These are phyloP conservation scores for Beauveria sp. DNA, from an alignment of 2,329 filamentous ascomycete genomes.

Conservation along the genomic window DNA sequence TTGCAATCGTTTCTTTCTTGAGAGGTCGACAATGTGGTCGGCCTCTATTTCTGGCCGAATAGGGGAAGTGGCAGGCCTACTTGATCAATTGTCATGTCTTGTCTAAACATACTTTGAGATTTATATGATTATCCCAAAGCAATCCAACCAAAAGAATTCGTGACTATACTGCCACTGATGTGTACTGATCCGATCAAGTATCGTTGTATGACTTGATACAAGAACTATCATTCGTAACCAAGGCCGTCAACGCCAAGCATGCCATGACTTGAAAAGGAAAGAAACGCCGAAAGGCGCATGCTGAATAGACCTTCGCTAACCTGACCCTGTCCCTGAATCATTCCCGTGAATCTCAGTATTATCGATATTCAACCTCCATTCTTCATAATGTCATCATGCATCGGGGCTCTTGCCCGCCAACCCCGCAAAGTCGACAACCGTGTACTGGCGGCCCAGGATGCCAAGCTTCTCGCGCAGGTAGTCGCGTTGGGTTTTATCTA, in stretches of 20 bases:
- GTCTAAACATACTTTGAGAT: not conserved
- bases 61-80: not conserved
- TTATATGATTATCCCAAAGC: not conserved
- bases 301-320: not conserved
- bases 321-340: not conserved
- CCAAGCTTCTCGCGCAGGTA: slow-evolving; percentile 33
- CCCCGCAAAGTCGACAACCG: slow-evolving; percentile 21
- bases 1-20: not conserved
- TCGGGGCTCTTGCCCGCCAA: slow-evolving; percentile 19
- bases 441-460: slow-evolving; percentile 25
- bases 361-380: too few relatives aligned
- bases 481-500: slow-evolving; percentile 37
- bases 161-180: not conserved
- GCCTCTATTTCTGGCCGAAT: not conserved
- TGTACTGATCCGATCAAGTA: not conserved
- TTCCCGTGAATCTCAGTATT: not conserved
- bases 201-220: not conserved
- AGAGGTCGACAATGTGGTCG: not conserved
- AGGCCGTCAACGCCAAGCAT: not conserved
- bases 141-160: too few relatives aligned
- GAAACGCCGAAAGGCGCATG: not conserved
- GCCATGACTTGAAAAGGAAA: not conserved
- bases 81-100: not conserved
- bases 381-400: not conserved
- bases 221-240: too few relatives aligned